Evolutionary conservation across 2,329 filamentous ascomycete genomes (phyloP), one percentile per base, ranked within the genome.

Genomic region (Fusarium drepaniforme): DNA sequence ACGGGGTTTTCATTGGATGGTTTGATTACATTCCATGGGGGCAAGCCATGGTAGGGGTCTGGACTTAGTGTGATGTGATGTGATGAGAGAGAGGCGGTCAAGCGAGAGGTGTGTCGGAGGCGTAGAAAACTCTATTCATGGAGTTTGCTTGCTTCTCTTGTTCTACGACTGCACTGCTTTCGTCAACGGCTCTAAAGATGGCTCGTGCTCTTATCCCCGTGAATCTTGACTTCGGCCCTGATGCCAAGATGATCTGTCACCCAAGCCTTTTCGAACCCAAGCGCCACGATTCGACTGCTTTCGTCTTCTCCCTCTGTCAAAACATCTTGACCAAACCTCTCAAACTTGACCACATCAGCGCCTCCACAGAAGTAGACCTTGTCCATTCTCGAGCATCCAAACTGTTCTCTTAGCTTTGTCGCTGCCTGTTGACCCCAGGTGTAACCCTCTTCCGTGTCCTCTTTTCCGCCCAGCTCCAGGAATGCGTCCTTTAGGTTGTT

Each of bases 361-460:
- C 66, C 69, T 1, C 88, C 88, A 49, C 83, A 84, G 74, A 84
- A 88, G 33, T 86, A 81, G 12, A 90, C 82, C 79, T 90, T 81
- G 66, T 90, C 89, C 88, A 90, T 88, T 8, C 89, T 82, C 38
- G 82, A 85, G 64, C 84, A 86, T 0, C 88, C 88, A 78, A 87
- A 90, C 66, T 76, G 81, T 44, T 85, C 79, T 28, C 85, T 82
- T 63, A 85, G 73, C 57, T 70, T 78, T 3, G 82, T 81, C 4
- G 83, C 76, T 3, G 84, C 85, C 81, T 90, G 89, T 71, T 90
- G 86, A 0, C 90, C 89, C 89, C 89, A 91, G 0, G 89, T 91
- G 74, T 86, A 89, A 0, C 88, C 88, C 12, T 85, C 83, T 4
- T 87, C 85, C n/a, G 81, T 83, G 49, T 86, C 86, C 68, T 90